phyloP scores from a whole-genome alignment of 257 asterid genomes.

The Fraxinus quadrangulata region DNA sequence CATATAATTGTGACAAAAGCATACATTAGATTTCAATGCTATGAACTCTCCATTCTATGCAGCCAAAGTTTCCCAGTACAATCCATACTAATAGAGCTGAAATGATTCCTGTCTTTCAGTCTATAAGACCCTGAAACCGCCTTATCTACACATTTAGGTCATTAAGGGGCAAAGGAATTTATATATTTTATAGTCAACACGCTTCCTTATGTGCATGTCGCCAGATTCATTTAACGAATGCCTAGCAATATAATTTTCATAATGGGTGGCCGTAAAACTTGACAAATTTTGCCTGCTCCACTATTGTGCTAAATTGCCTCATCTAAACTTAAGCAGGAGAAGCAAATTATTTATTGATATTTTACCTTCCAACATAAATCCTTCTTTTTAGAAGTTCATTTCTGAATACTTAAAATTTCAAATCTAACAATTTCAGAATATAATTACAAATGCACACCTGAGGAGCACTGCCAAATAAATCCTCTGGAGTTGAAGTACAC shows the following conservation, averaged over 20 bases:
- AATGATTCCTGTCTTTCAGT: background rate
- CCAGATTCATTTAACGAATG: background rate
- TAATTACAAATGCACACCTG: constrained; percentile 51
- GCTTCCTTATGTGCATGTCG: background rate
- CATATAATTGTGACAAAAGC: background rate
- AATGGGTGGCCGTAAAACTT: background rate
- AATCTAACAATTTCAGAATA: background rate
- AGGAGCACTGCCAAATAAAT: constrained; percentile 87
- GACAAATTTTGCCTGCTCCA: background rate
- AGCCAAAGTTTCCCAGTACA: background rate
- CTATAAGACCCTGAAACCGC: background rate
- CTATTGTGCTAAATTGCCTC: background rate
- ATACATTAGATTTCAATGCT: background rate
- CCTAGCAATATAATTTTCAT: background rate
- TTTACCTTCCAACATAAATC: background rate
- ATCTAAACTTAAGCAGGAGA: background rate
- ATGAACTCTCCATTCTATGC: background rate
- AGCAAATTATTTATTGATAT: background rate
- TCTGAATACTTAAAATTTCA: background rate
- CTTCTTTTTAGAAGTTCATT: background rate
- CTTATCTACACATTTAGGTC: background rate
- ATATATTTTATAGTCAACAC: background rate
- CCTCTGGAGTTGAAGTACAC: constrained; percentile 93
- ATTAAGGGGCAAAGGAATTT: background rate
- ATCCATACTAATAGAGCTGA: background rate